These are phyloP conservation scores for Heterobasidion irregulare DNA, from an alignment of 1,284 basidiomycete species.

Conservation along the genomic window DNA sequence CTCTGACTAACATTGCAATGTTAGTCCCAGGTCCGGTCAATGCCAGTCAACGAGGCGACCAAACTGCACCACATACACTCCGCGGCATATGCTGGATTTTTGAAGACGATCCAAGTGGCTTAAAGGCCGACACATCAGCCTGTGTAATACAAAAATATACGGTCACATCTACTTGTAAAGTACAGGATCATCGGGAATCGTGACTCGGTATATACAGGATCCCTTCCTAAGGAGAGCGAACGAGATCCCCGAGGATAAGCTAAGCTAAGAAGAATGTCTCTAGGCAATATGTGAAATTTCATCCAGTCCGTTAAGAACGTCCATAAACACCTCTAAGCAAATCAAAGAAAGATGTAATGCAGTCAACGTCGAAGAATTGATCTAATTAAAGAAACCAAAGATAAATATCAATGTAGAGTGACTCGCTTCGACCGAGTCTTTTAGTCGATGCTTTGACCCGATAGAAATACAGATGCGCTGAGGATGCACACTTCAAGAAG, in stretches of 20 bases:
- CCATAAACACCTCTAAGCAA: not conserved
- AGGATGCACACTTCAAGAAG: conserved; percentile 26
- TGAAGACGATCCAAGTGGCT: conserved; percentile 16
- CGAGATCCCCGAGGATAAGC: too few relatives aligned
- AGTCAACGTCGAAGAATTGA: not conserved
- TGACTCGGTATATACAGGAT: too few relatives aligned
- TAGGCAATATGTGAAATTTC: too few relatives aligned
- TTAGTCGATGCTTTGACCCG: conserved; percentile 26
- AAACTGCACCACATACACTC: conserved; percentile 46
- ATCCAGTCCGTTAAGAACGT: not conserved
- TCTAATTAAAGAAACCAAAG: not conserved
- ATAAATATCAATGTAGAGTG: not conserved
- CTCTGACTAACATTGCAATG: conserved; percentile 17
- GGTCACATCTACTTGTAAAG: too few relatives aligned
- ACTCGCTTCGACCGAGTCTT: not conserved
- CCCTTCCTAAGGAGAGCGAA: too few relatives aligned
- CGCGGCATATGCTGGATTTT: conserved; percentile 36
- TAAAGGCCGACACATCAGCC: not conserved
- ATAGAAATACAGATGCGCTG: conserved; percentile 25
- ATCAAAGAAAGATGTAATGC: not conserved
- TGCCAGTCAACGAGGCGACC: conserved; percentile 37
- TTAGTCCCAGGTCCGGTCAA: conserved; percentile 30
- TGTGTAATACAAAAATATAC: not conserved
- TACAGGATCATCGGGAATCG: too few relatives aligned
- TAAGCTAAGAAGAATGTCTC: too few relatives aligned